Evolutionary conservation across 345 rosid species (phyloP), one percentile per base, ranked within the genome.

Genomic region (Eucalyptus urophylla): DNA sequence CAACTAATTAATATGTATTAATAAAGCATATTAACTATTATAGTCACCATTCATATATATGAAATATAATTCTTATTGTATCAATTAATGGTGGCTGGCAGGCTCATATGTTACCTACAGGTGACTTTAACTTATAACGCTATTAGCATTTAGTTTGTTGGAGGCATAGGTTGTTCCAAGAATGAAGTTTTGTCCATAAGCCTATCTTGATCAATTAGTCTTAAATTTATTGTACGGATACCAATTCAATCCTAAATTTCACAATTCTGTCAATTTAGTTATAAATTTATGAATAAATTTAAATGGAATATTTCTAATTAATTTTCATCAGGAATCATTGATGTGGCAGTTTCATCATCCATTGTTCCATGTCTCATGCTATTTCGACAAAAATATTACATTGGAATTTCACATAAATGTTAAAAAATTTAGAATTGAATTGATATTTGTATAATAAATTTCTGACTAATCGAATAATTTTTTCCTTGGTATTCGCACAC

Each of bases 301-400:
- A 3, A 76, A 19, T 76, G 14, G 0, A 37, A 12, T 37, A 2
- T 37, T 37, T 11, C 0, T 4, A 21, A 6, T 76, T 2, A 37
- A 37, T 76, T 33, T 27, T 37, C 12, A 21, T 5, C 10, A 0
- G 0, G 43, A 37, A 37, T 11, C 14, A 4, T 7, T 17, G 2
- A 40, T 6, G 14, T 22, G 47, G 5, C 2, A 2, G 1, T 37
- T 12, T 21, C 8, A 11, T 76, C 8, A 22, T 40, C 5, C 0
- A 1, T 0, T 4, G 2, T 19, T 37, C 27, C 22, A 9, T 17
- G 3, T 19, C 12, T 6, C 27, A 11, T 2, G 19, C 44, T 21
- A 8, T 0, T 5, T 5, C 3, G 3, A 0, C 8, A 3, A 37
- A 76, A 21, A 37, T 76, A 37, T 6, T 76, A 76, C 8, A 9